Base-by-base conservation (phyloP, 371 early-diverging fungal species). In the Saksenaea vasiformis region DNA sequence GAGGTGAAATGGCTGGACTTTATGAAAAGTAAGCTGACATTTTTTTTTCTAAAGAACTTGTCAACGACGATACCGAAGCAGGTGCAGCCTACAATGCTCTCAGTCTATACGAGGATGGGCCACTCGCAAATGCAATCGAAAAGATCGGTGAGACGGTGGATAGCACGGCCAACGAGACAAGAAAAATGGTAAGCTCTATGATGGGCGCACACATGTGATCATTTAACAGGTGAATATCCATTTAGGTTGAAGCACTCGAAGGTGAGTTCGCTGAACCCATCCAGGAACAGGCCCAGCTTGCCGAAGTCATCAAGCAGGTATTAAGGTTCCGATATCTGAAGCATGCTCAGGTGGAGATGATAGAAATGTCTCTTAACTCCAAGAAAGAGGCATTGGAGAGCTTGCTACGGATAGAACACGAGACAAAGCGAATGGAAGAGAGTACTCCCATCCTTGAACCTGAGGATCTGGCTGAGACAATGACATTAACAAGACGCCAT, bases 21-120 rank as follows among this genome's bases (percentile, higher is more conserved):
- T 17, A 57, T 22, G 3, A 14, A 27, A 8, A 9, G 11, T 19
- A 28, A 9, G 8, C 41, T 41, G n/a, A 57, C 34, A 13, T 31
- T 14, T 17, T 37, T 24, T 41, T 59, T 36, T 14, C n/a, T 17
- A 53, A 36, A 69, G 63, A 64, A 14, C 39, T 90, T 35, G 80
- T 91, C 0, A 68, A 73, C 24, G 87, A 89, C 59, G 87, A 89
- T 58, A 77, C 90, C n/a, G 94, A 94, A 58, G 79, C 95, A 22
- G 95, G 95, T 0, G 92, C 91, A 3, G 73, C 85, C 0, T 91
- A 92, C 73, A 96, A 96, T 62, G 93, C 89, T 27, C 91, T 95
- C 76, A 94, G 94, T 43, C 83, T 96, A 51, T 81, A 80, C 60
- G 95, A 94, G 55, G 67, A 60, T 24, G 82, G 77, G 1, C 65